Percentiles rank a stretch among this genome's conserved stretches.
These are phyloP conservation scores for Albifimbria verrucaria DNA, from an alignment of 2,329 filamentous ascomycete genomes.

Conservation along the genomic window DNA sequence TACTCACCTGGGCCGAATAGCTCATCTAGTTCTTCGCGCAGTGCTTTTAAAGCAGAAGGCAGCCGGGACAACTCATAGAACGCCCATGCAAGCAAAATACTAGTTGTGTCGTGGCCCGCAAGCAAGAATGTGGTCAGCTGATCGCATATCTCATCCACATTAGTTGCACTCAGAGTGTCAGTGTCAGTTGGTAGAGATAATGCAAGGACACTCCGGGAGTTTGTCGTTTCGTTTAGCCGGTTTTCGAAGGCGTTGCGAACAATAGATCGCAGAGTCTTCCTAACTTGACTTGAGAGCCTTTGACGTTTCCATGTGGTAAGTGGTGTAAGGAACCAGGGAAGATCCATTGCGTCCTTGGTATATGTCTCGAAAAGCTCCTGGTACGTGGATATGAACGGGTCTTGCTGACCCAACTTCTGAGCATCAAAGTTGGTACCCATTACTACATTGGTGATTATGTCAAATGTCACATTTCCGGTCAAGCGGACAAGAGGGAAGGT, in stretches of 20 bases:
- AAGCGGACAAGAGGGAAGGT: constrained; percentile 24
- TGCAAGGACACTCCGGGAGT: constrained; percentile 20
- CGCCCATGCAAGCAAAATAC: constrained; percentile 31
- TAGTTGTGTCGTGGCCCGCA: constrained; percentile 39
- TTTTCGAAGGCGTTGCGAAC: background rate
- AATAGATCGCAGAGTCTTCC: constrained; percentile 6
- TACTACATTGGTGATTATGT: constrained; percentile 33
- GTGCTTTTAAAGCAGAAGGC: constrained; percentile 20
- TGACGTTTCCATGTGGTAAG: constrained; percentile 11
- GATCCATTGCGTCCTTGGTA: constrained; percentile 4
- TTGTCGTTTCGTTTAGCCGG: background rate
- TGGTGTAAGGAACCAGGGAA: constrained; percentile 18
- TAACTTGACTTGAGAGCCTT: constrained; percentile 15
- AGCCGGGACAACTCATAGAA: constrained; percentile 32
- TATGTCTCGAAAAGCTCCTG: constrained; percentile 2
- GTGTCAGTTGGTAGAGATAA: constrained; percentile 27
- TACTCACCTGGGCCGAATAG: constrained; percentile 28
- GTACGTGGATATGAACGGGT: constrained; percentile 26
- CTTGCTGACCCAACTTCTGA: constrained; percentile 22
- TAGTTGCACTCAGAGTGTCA: constrained; percentile 19
- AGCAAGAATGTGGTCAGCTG: constrained; percentile 39
- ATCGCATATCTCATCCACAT: constrained; percentile 28
- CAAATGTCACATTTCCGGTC: constrained; percentile 32
- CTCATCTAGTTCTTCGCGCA: constrained; percentile 32
- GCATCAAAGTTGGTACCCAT: constrained; percentile 31